A percentile compares a stretch with the other conserved stretches of the same genome.
Conservation (phyloP, 345 rosid species). For the Dipteronia sinensis region DNA sequence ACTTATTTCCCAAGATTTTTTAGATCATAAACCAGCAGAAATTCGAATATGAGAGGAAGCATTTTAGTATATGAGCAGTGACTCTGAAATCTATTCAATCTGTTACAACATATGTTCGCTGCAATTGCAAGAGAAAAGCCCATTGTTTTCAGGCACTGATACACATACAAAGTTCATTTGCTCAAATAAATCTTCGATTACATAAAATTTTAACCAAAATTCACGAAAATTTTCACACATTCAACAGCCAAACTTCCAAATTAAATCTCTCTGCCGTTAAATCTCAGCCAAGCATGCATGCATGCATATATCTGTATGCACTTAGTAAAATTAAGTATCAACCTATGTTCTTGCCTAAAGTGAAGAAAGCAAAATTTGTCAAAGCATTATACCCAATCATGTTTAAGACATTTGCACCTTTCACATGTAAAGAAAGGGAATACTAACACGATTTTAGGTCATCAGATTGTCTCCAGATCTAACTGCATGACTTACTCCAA, state of each 20-base stretch:
- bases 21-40: not conserved
- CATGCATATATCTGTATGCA: not conserved
- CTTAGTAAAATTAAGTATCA: not conserved
- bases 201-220: not conserved
- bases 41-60: not conserved
- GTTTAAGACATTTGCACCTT: not conserved
- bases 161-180: not conserved
- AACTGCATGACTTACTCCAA: not conserved
- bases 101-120: not conserved
- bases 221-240: not conserved
- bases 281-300: not conserved
- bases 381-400: not conserved
- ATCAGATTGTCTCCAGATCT: not conserved
- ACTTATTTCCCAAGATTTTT: not conserved
- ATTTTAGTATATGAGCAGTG: not conserved
- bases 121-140: not conserved
- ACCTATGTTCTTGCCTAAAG: not conserved
- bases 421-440: not conserved
- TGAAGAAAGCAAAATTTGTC: not conserved
- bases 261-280: not conserved
- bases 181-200: not conserved
- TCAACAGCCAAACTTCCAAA: not conserved
- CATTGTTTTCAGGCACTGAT: not conserved
- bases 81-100: not conserved
- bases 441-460: slow-evolving; percentile 3